Evolutionary conservation across 805 yeast genomes (phyloP).

Genomic region (Tetrapisispora fleetii): DNA sequence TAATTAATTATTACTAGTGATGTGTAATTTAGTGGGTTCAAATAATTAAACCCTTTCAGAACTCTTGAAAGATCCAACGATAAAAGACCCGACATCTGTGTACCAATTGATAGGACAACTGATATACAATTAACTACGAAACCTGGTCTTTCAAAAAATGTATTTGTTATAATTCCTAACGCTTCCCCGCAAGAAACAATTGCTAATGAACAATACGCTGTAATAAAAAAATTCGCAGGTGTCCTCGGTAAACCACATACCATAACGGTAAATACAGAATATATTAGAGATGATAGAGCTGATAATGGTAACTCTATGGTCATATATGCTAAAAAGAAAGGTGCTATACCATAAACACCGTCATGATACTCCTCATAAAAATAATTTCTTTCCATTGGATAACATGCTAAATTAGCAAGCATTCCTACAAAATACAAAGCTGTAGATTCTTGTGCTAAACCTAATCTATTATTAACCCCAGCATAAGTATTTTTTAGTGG

Average conservation of each 20-base stretch:
- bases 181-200: slow-evolving; percentile 74
- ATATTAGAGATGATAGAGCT: slow-evolving; percentile 39
- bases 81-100: slow-evolving; percentile 78
- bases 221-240: slow-evolving; percentile 54
- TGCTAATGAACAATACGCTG: slow-evolving; percentile 43
- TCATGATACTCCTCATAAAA: slow-evolving; percentile 76
- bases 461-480: slow-evolving; percentile 60
- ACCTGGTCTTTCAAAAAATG: slow-evolving; percentile 64
- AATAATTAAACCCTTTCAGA: slow-evolving; percentile 58
- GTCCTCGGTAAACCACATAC: slow-evolving; percentile 67
- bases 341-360: slow-evolving; percentile 52
- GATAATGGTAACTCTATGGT: slow-evolving; percentile 26
- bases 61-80: slow-evolving; percentile 66
- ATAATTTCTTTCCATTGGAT: slow-evolving; percentile 61
- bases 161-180: slow-evolving; percentile 70
- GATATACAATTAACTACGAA: slow-evolving; percentile 70
- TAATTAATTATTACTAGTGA: slow-evolving; percentile 51
- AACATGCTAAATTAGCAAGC: slow-evolving; percentile 65
- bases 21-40: slow-evolving; percentile 71
- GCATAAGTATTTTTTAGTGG: slow-evolving; percentile 38
- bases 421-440: slow-evolving; percentile 72
- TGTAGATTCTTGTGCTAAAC: slow-evolving; percentile 63
- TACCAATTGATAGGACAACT: slow-evolving; percentile 55
- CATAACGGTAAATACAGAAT: slow-evolving; percentile 53
- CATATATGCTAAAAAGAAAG: slow-evolving; percentile 42